Conservation (phyloP, 768 basidiomycete species). For the Cubamyces lactineus region DNA sequence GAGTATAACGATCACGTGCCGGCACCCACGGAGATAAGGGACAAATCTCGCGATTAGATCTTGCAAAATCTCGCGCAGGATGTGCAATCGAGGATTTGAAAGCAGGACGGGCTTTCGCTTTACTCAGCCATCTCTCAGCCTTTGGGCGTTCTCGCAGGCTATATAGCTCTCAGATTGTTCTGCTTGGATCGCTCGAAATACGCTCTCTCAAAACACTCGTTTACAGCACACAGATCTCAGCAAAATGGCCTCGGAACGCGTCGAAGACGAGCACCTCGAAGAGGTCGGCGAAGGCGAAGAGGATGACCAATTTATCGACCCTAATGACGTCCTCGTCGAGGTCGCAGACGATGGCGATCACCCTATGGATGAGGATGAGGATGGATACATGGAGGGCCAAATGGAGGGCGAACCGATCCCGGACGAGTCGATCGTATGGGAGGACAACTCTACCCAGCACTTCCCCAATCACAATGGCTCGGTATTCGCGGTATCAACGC, state of each 20-base stretch:
- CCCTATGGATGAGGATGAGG: constrained; percentile 71
- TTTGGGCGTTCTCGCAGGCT: neutral
- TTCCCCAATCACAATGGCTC: constrained; percentile 73
- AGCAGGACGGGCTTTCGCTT: constrained; percentile 1
- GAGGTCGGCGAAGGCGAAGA: constrained; percentile 56
- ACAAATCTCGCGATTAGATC: constrained; percentile 12
- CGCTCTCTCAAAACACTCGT: neutral
- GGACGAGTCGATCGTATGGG: constrained; percentile 38
- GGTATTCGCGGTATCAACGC: constrained; percentile 82
- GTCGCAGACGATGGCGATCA: constrained; percentile 66
- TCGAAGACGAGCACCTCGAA: constrained; percentile 42
- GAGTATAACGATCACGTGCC: constrained; percentile 1
- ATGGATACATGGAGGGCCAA: constrained; percentile 23
- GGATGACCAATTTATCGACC: constrained; percentile 62
- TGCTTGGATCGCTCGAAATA: neutral
- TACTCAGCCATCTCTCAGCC: constrained; percentile 21
- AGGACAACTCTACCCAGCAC: constrained; percentile 69
- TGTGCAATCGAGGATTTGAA: constrained; percentile 9
- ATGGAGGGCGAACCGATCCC: constrained; percentile 34
- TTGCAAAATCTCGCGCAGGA: constrained; percentile 10
- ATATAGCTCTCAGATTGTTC: neutral
- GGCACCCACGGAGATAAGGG: neutral
- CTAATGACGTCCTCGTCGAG: constrained; percentile 68
- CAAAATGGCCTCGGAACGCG: constrained; percentile 37
- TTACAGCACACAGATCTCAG: neutral